Base-by-base conservation (phyloP, 2,329 filamentous ascomycete genomes). In the Fusarium armeniacum region DNA sequence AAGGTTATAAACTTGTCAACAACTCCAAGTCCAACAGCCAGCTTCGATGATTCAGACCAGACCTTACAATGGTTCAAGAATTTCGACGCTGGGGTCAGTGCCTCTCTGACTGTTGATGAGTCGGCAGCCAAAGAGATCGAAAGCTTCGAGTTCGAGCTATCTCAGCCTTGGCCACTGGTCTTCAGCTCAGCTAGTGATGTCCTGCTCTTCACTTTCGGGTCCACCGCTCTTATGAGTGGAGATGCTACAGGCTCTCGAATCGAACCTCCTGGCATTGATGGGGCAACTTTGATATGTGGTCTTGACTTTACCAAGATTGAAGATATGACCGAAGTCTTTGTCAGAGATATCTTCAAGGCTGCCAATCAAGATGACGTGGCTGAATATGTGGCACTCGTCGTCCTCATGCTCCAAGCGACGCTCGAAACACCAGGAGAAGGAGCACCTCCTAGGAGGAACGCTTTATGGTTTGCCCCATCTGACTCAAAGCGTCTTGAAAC, bases 171-270 rank as follows among this genome's bases (percentile, higher is more conserved):
- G 57, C 35, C 51, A 0, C 50, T 60, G 9, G 51, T 41, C 2
- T 60, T 56, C 5, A 60, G 57, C 35, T 60, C 57, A 3, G 57
- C 57, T 2, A 47, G 33, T 2, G 50, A 56, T 43, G 35, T 60
- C 1, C 4, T 60, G 7, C 57, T 60, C 20, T 59, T 59, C 12
- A 59, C 56, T 0, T 59, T 59, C 6, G 49, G 56, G 4, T 38
- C 56, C 5, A 38, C 49, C 2, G 24, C 32, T 7, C 49, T 59
- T 32, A 8, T 59, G 0, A 26, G 40, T 3, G 33, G 49, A 0
- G 40, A 46, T 32, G 40, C 9, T 2, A 22, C 49, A n/a, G 56
- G 56, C 6, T 45, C 56, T 0, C 40, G 56, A 0, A 59, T 59
- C 0, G 56, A 54, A 8, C 12, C 56, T 0, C 49, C 56, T 1